Conservation (phyloP, 1,284 basidiomycete species). For the Ceratobasidium sp. region DNA sequence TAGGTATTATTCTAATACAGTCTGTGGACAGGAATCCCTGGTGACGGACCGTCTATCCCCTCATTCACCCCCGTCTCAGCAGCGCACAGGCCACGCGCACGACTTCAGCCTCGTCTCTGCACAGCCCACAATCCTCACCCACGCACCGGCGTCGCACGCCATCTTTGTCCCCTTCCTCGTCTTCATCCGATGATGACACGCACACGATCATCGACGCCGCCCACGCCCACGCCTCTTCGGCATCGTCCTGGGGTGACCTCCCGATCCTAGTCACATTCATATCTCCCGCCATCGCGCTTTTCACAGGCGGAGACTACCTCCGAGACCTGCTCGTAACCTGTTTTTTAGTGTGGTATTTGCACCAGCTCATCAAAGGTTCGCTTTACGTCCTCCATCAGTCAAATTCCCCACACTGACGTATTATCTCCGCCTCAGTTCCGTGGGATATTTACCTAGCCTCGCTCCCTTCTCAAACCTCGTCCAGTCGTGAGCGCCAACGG, state of each 20-base stretch:
- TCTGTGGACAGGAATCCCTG: background rate
- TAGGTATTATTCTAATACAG: background rate
- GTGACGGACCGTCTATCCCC: background rate
- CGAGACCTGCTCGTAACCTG: conserved; percentile 62
- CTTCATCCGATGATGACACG: background rate
- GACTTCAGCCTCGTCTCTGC: background rate
- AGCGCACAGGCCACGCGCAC: conserved; percentile 5
- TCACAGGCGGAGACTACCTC: conserved; percentile 77
- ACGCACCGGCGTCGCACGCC: background rate
- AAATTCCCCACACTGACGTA: conserved; percentile 13
- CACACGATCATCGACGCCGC: background rate
- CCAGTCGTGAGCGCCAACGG: conserved; percentile 47
- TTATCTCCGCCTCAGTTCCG: conserved; percentile 60
- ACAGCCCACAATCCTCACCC: background rate
- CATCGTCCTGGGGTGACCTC: conserved; percentile 54
- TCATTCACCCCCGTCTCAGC: conserved; percentile 7
- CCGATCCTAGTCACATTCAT: conserved; percentile 73
- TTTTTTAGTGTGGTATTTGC: conserved; percentile 71
- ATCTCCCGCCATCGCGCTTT: conserved; percentile 74
- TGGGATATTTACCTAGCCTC: conserved; percentile 71
- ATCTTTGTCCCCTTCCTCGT: background rate
- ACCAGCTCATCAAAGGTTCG: conserved; percentile 78
- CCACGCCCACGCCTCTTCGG: conserved; percentile 2
- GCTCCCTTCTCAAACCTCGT: conserved; percentile 55
- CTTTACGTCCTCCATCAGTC: conserved; percentile 11